Evolutionary conservation across 83 land plant species (phyloP).

Genomic region (Diphasiastrum complanatum): DNA sequence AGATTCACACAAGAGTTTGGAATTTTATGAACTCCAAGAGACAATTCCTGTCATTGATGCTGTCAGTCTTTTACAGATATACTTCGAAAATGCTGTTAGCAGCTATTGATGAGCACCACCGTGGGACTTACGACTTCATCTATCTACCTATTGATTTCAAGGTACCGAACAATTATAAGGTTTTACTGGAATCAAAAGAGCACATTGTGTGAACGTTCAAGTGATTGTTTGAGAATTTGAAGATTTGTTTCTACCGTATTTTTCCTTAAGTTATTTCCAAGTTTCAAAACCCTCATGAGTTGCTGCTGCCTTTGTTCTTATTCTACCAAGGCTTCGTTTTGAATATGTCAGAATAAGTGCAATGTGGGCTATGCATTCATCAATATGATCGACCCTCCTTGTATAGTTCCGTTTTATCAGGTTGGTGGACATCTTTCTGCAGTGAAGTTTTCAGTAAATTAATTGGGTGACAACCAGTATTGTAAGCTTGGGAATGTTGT

Average conservation of each 20-base stretch:
- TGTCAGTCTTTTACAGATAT: too few relatives aligned
- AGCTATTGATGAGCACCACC: slow-evolving; percentile 15
- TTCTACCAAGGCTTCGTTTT: too few relatives aligned
- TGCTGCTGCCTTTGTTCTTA: too few relatives aligned
- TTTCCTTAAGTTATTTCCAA: too few relatives aligned
- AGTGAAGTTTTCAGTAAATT: not conserved
- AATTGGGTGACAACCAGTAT: not conserved
- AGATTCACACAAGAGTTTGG: not conserved
- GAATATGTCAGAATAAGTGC: slow-evolving; percentile 97
- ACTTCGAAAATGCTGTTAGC: slow-evolving; percentile 14
- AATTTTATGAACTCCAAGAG: not conserved
- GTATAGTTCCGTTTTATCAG: slow-evolving; percentile 70
- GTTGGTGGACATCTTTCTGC: slow-evolving; percentile 38
- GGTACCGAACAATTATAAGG: too few relatives aligned
- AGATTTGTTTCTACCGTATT: too few relatives aligned
- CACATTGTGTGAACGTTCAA: too few relatives aligned
- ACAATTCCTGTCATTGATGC: too few relatives aligned
- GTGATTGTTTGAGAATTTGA: too few relatives aligned
- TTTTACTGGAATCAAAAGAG: too few relatives aligned
- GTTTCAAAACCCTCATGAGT: too few relatives aligned
- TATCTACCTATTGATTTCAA: slow-evolving; percentile 17
- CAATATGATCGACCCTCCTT: slow-evolving; percentile 67
- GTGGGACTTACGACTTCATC: slow-evolving; percentile 15
- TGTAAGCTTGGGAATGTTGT: slow-evolving; percentile 2
- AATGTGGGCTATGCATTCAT: slow-evolving; percentile 96